Evolutionary conservation across 345 rosid genomes (phyloP), one percentile per base, ranked within the genome.

Genomic region (Acer saccharum): DNA sequence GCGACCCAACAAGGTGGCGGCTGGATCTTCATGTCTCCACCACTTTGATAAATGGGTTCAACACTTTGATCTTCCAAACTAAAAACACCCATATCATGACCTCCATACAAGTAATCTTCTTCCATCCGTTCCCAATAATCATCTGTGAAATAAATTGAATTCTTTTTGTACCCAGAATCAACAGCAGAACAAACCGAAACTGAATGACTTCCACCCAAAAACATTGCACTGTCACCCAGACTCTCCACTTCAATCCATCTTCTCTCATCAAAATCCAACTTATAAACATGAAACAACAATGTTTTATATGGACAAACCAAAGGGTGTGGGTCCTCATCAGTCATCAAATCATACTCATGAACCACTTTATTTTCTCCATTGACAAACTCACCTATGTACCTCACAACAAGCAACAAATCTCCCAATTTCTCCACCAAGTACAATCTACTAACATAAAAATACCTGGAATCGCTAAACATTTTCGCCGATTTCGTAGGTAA

Each of bases 121-220:
- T 71, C n/a, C 78, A 68, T 81, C 25, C 69, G 43, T 2, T n/a
- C 6, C 80, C 80, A 77, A 1, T 62, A 72, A 20, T 77, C 83
- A 25, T 77, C 78, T 1, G 62, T 68, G 21, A 77, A 81, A n/a
- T 77, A 81, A 9, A 77, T 73, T 4, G 52, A 77, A 73, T 81
- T 77, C 32, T 10, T 29, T 25, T 48, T 55, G 6, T 44, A 23
- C 46, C 32, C 78, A 4, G 21, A 23, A 64, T 10, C n/a, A 5
- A 50, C 4, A 8, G 12, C 16, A 71, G 7, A 63, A 13, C 65
- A 68, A 1, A 73, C 23, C 25, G 80, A 68, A 1, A 72, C 16
- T 1, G 83, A 73, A 4, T 77, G 78, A 48, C 77, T 81, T 16
- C 71, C 75, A 13, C 80, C 83, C 21, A 81, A 44, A 43, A 81